Evolutionary conservation across 1,284 basidiomycete species (phyloP).

Genomic region (Neonothopanus nambi): DNA sequence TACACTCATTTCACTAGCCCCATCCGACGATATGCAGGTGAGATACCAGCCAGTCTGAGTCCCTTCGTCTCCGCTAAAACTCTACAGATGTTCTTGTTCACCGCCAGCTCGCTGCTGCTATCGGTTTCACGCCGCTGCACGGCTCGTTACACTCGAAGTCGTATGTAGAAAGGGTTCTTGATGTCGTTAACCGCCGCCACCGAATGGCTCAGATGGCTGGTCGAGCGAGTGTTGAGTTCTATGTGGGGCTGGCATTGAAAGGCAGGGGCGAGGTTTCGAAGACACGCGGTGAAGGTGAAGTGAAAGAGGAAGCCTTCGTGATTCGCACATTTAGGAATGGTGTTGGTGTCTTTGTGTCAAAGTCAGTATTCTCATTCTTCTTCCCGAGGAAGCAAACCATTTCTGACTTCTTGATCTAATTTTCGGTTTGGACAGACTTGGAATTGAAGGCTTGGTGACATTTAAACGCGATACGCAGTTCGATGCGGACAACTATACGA

Average conservation of each 20-base stretch:
- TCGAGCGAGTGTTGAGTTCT: constrained; percentile 95
- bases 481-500: constrained; percentile 89
- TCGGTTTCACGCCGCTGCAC: constrained; percentile 83
- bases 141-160: constrained; percentile 86
- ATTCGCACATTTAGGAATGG: constrained; percentile 96
- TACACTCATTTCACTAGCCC: constrained; percentile 99
- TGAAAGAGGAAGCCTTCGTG: constrained; percentile 90
- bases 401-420: constrained; percentile 3
- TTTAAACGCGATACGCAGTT: constrained; percentile 87
- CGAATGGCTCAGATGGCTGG: constrained; percentile 97
- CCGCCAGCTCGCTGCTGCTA: constrained; percentile 91
- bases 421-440: constrained; percentile 56
- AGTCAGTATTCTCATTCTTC: constrained; percentile 53
- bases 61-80: constrained; percentile 23
- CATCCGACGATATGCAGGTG: constrained; percentile 91
- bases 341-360: constrained; percentile 91
- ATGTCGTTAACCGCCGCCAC: constrained; percentile 90
- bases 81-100: constrained; percentile 87
- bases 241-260: constrained; percentile 91
- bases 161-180: constrained; percentile 86
- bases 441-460: constrained; percentile 91
- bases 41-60: constrained; percentile 33
- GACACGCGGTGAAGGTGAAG: constrained; percentile 35
- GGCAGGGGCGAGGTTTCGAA: constrained; percentile 53
- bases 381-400: background rate